Conservation (phyloP, 192 early-diverging fungal genomes). For the Coemansia sp. region DNA sequence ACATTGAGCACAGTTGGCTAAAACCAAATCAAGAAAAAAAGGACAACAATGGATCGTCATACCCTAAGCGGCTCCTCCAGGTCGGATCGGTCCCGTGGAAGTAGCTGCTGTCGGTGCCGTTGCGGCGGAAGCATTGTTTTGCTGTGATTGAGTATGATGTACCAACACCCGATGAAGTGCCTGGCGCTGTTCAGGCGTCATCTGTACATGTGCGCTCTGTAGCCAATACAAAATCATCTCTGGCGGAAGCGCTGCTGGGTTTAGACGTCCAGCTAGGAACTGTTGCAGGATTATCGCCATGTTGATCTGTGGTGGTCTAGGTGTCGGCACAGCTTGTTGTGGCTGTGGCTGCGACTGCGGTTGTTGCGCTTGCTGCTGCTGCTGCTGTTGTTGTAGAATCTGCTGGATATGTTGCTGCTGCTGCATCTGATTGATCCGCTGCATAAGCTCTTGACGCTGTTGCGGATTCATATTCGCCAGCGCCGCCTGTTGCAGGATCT, state of each 20-base stretch:
- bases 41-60: not conserved
- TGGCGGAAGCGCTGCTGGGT: constrained; percentile 21
- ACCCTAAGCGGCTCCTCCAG: constrained; percentile 10
- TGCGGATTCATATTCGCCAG: constrained; percentile 29
- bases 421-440: constrained; percentile 23
- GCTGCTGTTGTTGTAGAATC: constrained; percentile 19
- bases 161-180: constrained; percentile 24
- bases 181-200: constrained; percentile 25
- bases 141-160: constrained; percentile 22
- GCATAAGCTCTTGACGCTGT: constrained; percentile 27
- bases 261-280: constrained; percentile 32
- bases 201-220: constrained; percentile 28
- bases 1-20: not conserved
- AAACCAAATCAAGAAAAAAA: not conserved
- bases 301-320: constrained; percentile 30
- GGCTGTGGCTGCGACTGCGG: constrained; percentile 8
- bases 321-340: constrained; percentile 1
- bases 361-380: not conserved
- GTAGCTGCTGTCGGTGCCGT: not conserved
- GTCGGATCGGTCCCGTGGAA: constrained; percentile 17
- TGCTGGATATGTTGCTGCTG: constrained; percentile 27
- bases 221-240: constrained; percentile 27
- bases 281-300: constrained; percentile 34
- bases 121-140: constrained; percentile 7
- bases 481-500: constrained; percentile 12